Evolutionary conservation across 2,329 filamentous ascomycete species (phyloP).

Genomic region (Diaporthe humulicola): DNA sequence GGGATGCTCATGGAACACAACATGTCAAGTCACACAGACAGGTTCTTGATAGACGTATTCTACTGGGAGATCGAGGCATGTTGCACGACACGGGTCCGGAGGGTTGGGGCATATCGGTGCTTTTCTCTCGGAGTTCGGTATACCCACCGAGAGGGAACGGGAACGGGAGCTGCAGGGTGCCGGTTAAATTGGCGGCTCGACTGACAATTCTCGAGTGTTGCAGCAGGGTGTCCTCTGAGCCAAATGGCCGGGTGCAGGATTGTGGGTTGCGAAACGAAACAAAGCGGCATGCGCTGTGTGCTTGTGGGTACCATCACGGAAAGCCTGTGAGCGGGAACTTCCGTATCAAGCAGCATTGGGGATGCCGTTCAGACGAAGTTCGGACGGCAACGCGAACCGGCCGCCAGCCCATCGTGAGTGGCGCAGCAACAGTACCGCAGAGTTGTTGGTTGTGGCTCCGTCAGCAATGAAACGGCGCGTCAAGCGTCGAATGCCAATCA

Average conservation of each 20-base stretch:
- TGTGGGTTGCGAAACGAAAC: constrained; percentile 4
- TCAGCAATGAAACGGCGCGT: constrained; percentile 5
- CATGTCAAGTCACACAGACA: neutral
- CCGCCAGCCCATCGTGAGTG: neutral
- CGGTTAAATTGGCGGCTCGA: neutral
- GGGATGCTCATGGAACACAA: neutral
- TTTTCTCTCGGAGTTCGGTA: neutral
- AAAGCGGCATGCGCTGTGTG: neutral
- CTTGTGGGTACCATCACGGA: neutral
- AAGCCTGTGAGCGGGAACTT: constrained; percentile 4
- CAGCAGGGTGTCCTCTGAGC: neutral
- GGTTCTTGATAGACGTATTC: neutral
- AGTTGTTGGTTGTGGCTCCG: constrained; percentile 20
- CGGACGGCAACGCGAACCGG: neutral
- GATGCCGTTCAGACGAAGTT: neutral
- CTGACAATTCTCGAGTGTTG: neutral
- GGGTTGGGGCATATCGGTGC: neutral
- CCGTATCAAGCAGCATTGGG: neutral
- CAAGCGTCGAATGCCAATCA: constrained; percentile 21
- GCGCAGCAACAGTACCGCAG: constrained; percentile 19
- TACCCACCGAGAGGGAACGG: neutral
- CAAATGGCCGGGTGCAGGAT: neutral
- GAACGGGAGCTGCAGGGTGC: neutral
- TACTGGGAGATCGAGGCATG: neutral
- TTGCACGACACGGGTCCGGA: neutral